These are phyloP conservation scores for Cryptococcus jaspeensis DNA, from an alignment of 1,284 basidiomycete genomes.

Conservation along the genomic window DNA sequence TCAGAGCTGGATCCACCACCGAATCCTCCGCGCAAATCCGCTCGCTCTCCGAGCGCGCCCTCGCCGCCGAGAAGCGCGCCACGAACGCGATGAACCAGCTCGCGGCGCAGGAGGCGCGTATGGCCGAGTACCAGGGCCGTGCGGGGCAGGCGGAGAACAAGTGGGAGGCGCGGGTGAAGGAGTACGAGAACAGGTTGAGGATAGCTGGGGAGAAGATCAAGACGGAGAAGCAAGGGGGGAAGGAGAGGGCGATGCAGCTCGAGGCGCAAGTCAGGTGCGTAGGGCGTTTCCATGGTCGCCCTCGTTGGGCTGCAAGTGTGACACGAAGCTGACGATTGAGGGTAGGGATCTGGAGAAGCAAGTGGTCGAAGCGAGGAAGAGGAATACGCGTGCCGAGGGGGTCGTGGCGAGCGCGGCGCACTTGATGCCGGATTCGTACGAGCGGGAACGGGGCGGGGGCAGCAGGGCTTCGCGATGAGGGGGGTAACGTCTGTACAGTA, in stretches of 20 bases:
- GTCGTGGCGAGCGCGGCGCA: constrained; percentile 43
- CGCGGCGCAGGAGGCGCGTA: constrained; percentile 74
- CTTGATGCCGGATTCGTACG: constrained; percentile 11
- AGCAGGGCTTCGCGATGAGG: constrained; percentile 1
- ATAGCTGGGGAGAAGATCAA: constrained; percentile 92
- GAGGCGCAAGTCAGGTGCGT: constrained; percentile 49
- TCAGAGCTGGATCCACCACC: constrained; percentile 63
- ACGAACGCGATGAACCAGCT: constrained; percentile 80
- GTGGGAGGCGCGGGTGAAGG: constrained; percentile 89
- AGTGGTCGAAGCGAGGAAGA: constrained; percentile 34
- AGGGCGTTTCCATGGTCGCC: not conserved
- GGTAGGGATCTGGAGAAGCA: constrained; percentile 46
- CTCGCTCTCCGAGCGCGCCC: constrained; percentile 67
- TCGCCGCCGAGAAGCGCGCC: constrained; percentile 77
- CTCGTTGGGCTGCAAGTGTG: not conserved
- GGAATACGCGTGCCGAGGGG: constrained; percentile 41
- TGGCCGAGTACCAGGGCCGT: constrained; percentile 69
- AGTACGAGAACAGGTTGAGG: constrained; percentile 80
- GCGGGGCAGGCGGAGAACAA: constrained; percentile 69
- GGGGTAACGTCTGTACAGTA: not conserved
- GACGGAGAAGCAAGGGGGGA: constrained; percentile 89
- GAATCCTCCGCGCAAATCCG: constrained; percentile 61
- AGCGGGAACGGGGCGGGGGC: not conserved
- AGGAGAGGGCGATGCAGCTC: constrained; percentile 65
- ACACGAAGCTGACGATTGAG: not conserved